These are phyloP conservation scores for Boletus bicolor DNA, from an alignment of 768 basidiomycete genomes.

Conservation along the genomic window DNA sequence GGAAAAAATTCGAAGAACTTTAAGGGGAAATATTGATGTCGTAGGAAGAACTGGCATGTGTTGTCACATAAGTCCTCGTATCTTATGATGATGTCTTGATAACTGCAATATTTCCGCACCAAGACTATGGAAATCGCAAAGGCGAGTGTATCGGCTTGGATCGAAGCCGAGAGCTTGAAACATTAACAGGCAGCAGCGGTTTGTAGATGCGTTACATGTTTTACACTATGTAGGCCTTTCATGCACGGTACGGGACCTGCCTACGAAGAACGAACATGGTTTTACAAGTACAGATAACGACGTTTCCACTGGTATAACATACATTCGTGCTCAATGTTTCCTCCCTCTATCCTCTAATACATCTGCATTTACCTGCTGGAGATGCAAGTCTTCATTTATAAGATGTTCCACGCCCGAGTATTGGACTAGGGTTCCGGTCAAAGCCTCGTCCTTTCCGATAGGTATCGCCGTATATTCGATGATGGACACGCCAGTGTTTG, in stretches of 20 bases:
- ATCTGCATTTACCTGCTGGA: slow-evolving; percentile 54
- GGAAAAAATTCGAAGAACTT: slow-evolving; percentile 85
- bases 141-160: neutral
- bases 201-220: neutral
- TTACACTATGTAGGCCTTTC: neutral
- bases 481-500: slow-evolving; percentile 44
- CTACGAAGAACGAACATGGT: neutral
- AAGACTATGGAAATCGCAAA: neutral
- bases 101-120: neutral
- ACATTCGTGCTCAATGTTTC: neutral
- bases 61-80: neutral
- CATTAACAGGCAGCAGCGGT: neutral
- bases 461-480: slow-evolving; percentile 48
- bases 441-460: slow-evolving; percentile 5
- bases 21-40: slow-evolving; percentile 62
- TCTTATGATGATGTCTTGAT: neutral
- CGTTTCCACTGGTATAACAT: slow-evolving; percentile 7
- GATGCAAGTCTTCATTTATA: slow-evolving; percentile 17
- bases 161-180: neutral
- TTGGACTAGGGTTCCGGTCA: slow-evolving; percentile 41
- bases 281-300: neutral
- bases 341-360: slow-evolving; percentile 15
- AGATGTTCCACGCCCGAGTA: slow-evolving; percentile 61
- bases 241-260: neutral
- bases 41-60: slow-evolving; percentile 11